Percentiles rank a stretch among this genome's conserved stretches.
phyloP scores from a whole-genome alignment of 2,329 filamentous ascomycete species.

The Alternaria ventricosa region DNA sequence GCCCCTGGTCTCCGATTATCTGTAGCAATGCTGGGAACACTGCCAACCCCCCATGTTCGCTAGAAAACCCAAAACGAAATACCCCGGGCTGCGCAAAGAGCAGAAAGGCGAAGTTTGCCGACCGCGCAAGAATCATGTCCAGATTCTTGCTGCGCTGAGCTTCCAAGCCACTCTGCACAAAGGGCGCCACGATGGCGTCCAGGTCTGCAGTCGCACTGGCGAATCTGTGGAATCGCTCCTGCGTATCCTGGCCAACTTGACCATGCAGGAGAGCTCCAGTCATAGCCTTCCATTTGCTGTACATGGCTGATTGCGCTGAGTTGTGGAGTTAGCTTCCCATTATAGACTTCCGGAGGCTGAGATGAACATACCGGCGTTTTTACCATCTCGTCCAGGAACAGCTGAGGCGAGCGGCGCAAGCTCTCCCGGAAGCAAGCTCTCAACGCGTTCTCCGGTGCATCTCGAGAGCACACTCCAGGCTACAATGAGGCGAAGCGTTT shows the following conservation, averaged over 20 bases:
- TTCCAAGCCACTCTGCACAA: slow-evolving; percentile 22
- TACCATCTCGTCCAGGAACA: not conserved
- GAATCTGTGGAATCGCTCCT: slow-evolving; percentile 11
- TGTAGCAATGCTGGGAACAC: slow-evolving; percentile 41
- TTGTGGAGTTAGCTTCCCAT: not conserved
- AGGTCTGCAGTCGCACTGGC: slow-evolving; percentile 17
- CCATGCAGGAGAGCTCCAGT: slow-evolving; percentile 26
- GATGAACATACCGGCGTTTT: not conserved
- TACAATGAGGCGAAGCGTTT: slow-evolving; percentile 23
- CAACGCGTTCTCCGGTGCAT: slow-evolving; percentile 13
- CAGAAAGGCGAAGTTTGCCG: slow-evolving; percentile 35
- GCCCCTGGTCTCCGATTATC: slow-evolving; percentile 30
- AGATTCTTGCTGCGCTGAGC: slow-evolving; percentile 33
- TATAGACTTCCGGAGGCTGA: not conserved
- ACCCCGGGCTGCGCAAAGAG: slow-evolving; percentile 35
- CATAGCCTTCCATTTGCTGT: slow-evolving; percentile 36
- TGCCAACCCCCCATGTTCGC: slow-evolving; percentile 14
- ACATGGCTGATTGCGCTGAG: slow-evolving; percentile 19
- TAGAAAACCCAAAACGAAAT: slow-evolving; percentile 36
- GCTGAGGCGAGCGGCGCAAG: slow-evolving; percentile 1
- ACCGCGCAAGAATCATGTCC: slow-evolving; percentile 37
- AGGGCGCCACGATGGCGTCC: slow-evolving; percentile 31
- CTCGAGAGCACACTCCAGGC: slow-evolving; percentile 24
- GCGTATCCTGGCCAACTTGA: slow-evolving; percentile 8
- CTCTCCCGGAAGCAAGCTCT: slow-evolving; percentile 24